Base-by-base conservation (phyloP, 768 basidiomycete species). In the Russula sp. region DNA sequence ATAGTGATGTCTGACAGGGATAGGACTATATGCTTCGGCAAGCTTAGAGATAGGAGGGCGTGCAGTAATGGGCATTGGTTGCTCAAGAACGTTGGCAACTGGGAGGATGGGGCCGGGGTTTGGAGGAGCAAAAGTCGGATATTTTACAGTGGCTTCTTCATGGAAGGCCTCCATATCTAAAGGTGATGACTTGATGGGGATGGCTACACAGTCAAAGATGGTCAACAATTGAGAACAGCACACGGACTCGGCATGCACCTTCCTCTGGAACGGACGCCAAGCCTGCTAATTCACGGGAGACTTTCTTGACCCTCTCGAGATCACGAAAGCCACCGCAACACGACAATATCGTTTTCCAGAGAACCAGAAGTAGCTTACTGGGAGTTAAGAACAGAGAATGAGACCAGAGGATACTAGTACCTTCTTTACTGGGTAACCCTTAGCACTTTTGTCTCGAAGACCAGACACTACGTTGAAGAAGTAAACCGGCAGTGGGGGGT, bases 341-440 rank as follows among this genome's bases (percentile, higher is more conserved):
- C 38, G 92, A 85, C 49, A 99, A 76, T 43, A 98, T 74, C 0
- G 91, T 85, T 72, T 98, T 99, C 97, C 97, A 99, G 9, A 97
- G 77, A 0, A 99, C 82, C 16, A 98, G 82, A 13, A 99, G 81
- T 3, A 98, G 83, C 95, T 97, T 69, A 50, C 9, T 52, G 41
- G 60, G 51, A 29, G 58, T 65, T 62, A 61, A 65, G 45, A 54
- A 42, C 11, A 42, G 49, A 42, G 36, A 65, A 48, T 53, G 42
- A 51, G 56, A 45, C 58, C 57, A 51, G 36, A 56, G 42, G 41
- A 42, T 39, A 18, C 20, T 58, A 72, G 22, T 56, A 90, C 94
- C 83, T 98, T 98, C 76, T 98, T 99, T 68, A 97, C 90, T 0
- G 97, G 97, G 74, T 97, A 99, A 6, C 92, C 92, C 70, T 91